Percentiles rank a stretch among this genome's conserved stretches.
These are phyloP conservation scores for Hygrophoropsis aurantiaca DNA, from an alignment of 768 basidiomycete species.

Conservation along the genomic window DNA sequence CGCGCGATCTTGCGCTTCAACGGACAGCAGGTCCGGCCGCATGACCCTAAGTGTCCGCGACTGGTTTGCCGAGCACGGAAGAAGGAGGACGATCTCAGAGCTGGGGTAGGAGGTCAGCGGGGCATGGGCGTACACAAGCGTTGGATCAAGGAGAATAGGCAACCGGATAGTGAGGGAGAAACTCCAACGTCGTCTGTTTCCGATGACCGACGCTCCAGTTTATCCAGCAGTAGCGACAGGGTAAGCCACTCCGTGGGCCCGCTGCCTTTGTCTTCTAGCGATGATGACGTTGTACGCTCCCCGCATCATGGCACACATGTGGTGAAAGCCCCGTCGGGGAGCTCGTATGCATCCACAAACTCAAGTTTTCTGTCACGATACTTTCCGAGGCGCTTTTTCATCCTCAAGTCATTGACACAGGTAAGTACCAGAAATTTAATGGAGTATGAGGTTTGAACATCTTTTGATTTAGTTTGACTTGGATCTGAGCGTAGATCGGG, in stretches of 20 bases:
- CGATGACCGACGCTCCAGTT: slow-evolving; percentile 3
- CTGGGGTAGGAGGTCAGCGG: slow-evolving; percentile 90
- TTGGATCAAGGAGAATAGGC: slow-evolving; percentile 69
- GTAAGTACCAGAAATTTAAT: slow-evolving; percentile 37
- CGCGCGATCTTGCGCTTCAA: slow-evolving; percentile 73
- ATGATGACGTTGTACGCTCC: slow-evolving; percentile 31
- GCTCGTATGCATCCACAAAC: slow-evolving; percentile 76
- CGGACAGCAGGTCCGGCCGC: slow-evolving; percentile 64
- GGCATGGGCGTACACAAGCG: slow-evolving; percentile 79
- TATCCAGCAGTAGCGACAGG: slow-evolving; percentile 8
- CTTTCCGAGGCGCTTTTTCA: slow-evolving; percentile 91
- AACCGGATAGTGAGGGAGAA: slow-evolving; percentile 24
- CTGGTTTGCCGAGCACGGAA: slow-evolving; percentile 82
- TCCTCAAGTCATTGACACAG: slow-evolving; percentile 84
- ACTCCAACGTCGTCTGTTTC: slow-evolving; percentile 7
- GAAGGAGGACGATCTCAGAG: slow-evolving; percentile 80
- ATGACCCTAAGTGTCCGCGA: slow-evolving; percentile 70
- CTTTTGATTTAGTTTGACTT: slow-evolving; percentile 59
- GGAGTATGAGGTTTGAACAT: neutral
- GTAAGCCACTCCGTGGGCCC: slow-evolving; percentile 19
- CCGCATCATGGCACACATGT: slow-evolving; percentile 7
- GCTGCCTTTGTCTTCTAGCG: slow-evolving; percentile 33
- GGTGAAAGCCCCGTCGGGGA: slow-evolving; percentile 42
- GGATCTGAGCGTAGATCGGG: slow-evolving; percentile 74
- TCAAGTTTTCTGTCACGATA: slow-evolving; percentile 74